These are phyloP conservation scores for Miamiensis avidus DNA, from an alignment of 169 alveolate genomes.

Conservation along the genomic window DNA sequence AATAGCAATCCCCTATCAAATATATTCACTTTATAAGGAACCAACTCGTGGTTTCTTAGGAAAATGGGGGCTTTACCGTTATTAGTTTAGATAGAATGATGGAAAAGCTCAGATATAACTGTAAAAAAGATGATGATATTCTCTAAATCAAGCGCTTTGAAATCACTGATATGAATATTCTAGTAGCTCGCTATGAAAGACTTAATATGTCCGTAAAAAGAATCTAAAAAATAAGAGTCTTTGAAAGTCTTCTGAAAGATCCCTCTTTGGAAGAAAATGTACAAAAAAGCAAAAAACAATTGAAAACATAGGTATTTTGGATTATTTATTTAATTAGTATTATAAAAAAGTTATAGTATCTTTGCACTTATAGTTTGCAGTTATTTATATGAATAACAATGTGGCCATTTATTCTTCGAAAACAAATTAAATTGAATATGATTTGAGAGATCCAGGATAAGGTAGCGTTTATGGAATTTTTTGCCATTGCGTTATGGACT, in stretches of 20 bases:
- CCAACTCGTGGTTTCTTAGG: background rate
- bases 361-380: background rate
- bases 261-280: background rate
- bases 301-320: background rate
- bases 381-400: slow-evolving; percentile 1
- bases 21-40: background rate
- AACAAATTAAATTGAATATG: background rate
- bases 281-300: background rate
- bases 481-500: slow-evolving; percentile 8
- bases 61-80: background rate
- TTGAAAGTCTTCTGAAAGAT: background rate
- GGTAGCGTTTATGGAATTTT: slow-evolving; percentile 11
- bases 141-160: background rate
- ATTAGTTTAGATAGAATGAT: background rate
- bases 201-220: background rate
- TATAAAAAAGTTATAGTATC: too few relatives aligned
- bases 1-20: background rate
- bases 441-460: slow-evolving; percentile 1
- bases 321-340: too few relatives aligned
- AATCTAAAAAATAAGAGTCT: too few relatives aligned
- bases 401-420: background rate
- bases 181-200: background rate
- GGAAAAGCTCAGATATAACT: background rate
- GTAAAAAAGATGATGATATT: background rate
- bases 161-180: background rate